Evolutionary conservation across 2,329 filamentous ascomycete species (phyloP), one percentile per base, ranked within the genome.

Genomic region (Pseudomassariella vexata): DNA sequence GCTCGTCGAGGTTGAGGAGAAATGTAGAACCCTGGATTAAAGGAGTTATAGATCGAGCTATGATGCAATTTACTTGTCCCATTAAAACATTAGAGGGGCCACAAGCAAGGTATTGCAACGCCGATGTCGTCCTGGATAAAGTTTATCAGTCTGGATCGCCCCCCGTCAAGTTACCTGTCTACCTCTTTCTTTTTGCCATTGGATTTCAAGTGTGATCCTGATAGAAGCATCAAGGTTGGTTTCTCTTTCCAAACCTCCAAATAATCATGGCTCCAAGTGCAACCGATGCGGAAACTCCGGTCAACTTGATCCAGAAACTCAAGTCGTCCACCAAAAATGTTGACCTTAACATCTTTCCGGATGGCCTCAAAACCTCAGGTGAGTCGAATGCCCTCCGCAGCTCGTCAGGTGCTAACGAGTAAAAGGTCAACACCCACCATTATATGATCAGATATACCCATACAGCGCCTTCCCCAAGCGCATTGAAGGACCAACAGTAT

Each of bases 401-500:
- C 7, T 9, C n/a, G 24, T 14, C 14, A 26, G 14, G 9, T 73
- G 14, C 34, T 46, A 18, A 44, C 22, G 10, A 15, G 19, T 23
- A 5, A n/a, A 73, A 25, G 82, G 82, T 17, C 82, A 85, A 52
- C 76, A 80, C 35, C 66, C 71, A n/a, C 82, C 82, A 5, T 53
- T 80, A 24, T 77, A 76, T 47, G 65, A 76, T 28, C 62, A 71
- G 14, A 50, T 85, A n/a, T 65, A 60, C 31, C 70, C 78, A 1
- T 86, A 84, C 53, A 67, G 70, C 2, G 66, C 66, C 11, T 85
- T 85, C 45, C 82, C 82, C 6, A 70, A 72, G 36, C 58, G 75
- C 34, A 83, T 85, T 43, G 66, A 67, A 1, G 80, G 80, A 4
- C 69, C 71, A 5, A 85, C 79, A 2, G 76, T 80, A 35, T 86